Evolutionary conservation across 768 basidiomycete species (phyloP).

Genomic region (Phanerochaete carnosa): DNA sequence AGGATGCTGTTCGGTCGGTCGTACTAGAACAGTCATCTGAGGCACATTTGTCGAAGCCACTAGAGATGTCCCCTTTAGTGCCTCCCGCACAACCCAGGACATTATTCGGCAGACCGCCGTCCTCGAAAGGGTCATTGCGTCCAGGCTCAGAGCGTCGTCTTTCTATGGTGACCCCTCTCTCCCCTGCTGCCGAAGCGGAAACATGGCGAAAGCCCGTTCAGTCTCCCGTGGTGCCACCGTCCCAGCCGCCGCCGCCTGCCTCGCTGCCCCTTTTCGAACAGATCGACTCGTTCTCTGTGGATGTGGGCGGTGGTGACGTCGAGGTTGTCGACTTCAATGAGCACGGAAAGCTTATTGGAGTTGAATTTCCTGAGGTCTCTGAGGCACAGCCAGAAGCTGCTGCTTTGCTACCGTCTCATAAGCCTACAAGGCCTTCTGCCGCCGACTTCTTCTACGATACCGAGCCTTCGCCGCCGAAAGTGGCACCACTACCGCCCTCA

Average conservation of each 20-base stretch:
- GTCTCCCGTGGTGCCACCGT: conserved; percentile 32
- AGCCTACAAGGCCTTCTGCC: conserved; percentile 50
- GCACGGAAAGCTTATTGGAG: conserved; percentile 63
- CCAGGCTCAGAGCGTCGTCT: conserved; percentile 25
- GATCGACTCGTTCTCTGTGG: conserved; percentile 36
- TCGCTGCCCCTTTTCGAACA: conserved; percentile 30
- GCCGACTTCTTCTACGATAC: conserved; percentile 72
- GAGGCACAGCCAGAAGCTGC: conserved; percentile 17
- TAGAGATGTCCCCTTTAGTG: neutral
- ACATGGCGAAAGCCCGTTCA: conserved; percentile 65
- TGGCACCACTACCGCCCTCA: conserved; percentile 11
- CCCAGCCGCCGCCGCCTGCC: conserved; percentile 23
- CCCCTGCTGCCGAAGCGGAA: conserved; percentile 41
- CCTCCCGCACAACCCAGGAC: conserved; percentile 7
- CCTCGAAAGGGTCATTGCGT: conserved; percentile 28
- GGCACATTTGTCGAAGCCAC: neutral
- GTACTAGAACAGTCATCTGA: neutral
- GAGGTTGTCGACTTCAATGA: conserved; percentile 84
- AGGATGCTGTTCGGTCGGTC: conserved; percentile 39
- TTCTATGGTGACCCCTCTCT: conserved; percentile 14
- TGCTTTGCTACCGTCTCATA: conserved; percentile 17
- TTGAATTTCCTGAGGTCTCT: conserved; percentile 21
- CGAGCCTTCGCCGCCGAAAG: neutral
- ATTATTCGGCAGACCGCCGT: conserved; percentile 29
- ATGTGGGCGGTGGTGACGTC: conserved; percentile 58